Percentiles rank a stretch among this genome's conserved stretches.
Conservation (phyloP, 78 protist genomes). For the Blattamonas nauphoetae region DNA sequence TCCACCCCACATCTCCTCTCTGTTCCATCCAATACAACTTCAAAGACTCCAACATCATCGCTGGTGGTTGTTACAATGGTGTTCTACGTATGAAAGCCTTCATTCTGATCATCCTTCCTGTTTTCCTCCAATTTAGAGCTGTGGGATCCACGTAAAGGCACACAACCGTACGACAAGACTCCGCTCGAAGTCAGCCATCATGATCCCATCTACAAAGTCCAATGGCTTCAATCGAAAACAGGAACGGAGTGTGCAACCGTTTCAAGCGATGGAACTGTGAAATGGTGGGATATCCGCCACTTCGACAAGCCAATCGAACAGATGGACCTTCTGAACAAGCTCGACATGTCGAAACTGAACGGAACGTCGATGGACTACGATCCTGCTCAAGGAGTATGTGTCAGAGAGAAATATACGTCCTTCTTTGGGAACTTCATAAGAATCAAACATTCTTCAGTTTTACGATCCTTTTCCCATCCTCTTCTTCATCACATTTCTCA, state of each 20-base stretch:
- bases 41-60: slow-evolving; percentile 55
- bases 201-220: slow-evolving; percentile 58
- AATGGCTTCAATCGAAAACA: slow-evolving; percentile 58
- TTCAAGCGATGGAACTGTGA: slow-evolving; percentile 56
- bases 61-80: slow-evolving; percentile 75
- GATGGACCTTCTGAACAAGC: slow-evolving; percentile 24
- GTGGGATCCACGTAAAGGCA: slow-evolving; percentile 58
- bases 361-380: slow-evolving; percentile 25
- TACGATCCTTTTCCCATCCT: no score
- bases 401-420: no score
- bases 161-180: slow-evolving; percentile 3
- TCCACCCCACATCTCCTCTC: slow-evolving; percentile 39
- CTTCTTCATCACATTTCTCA: no score
- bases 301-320: slow-evolving; percentile 42
- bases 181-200: slow-evolving; percentile 62
- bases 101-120: background rate
- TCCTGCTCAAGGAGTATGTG: background rate
- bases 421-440: no score
- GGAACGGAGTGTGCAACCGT: slow-evolving; percentile 50
- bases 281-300: slow-evolving; percentile 64
- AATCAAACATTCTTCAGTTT: no score
- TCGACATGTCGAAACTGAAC: background rate
- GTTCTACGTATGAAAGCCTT: slow-evolving; percentile 1
- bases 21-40: slow-evolving; percentile 55
- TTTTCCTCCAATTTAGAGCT: background rate